phyloP scores from a whole-genome alignment of 192 early-diverging fungal species.

The Linderina pennispora region DNA sequence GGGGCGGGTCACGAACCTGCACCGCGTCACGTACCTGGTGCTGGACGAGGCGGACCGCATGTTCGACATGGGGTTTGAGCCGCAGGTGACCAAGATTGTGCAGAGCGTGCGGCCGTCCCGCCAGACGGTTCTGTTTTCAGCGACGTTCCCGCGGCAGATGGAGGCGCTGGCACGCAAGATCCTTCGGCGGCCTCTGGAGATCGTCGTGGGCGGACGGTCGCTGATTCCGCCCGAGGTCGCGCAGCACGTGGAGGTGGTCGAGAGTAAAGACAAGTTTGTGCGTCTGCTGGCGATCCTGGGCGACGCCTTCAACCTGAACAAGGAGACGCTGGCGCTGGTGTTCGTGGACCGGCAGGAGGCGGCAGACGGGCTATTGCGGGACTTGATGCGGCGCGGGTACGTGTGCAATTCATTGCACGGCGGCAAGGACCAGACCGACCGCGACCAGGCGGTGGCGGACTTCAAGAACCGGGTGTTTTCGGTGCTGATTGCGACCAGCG shows the following conservation, averaged over 20 bases:
- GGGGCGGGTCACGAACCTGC: conserved; percentile 80
- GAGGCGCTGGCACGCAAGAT: conserved; percentile 93
- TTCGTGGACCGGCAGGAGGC: conserved; percentile 97
- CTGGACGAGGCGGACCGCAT: conserved; percentile 96
- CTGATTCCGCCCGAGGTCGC: conserved; percentile 83
- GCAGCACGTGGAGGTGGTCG: conserved; percentile 87
- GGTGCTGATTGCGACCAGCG: conserved; percentile 93
- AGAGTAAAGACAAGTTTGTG: conserved; percentile 71
- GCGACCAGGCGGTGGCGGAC: conserved; percentile 88
- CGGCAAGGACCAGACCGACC: conserved; percentile 87
- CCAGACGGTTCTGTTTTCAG: conserved; percentile 89
- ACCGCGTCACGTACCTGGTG: conserved; percentile 88
- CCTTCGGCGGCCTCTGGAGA: conserved; percentile 83
- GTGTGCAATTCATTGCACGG: conserved; percentile 89
- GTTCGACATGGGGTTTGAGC: conserved; percentile 99
- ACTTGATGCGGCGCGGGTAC: conserved; percentile 80
- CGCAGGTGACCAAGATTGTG: conserved; percentile 95
- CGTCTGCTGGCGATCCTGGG: conserved; percentile 87
- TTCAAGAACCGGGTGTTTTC: conserved; percentile 88
- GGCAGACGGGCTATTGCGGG: conserved; percentile 82
- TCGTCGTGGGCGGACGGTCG: conserved; percentile 90
- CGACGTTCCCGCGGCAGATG: conserved; percentile 95
- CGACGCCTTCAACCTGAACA: conserved; percentile 63
- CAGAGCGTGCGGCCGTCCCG: conserved; percentile 81
- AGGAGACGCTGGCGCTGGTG: conserved; percentile 69